These are phyloP conservation scores for Thermothielavioides terrestris DNA, from an alignment of 495 filamentous ascomycete species.

Conservation along the genomic window DNA sequence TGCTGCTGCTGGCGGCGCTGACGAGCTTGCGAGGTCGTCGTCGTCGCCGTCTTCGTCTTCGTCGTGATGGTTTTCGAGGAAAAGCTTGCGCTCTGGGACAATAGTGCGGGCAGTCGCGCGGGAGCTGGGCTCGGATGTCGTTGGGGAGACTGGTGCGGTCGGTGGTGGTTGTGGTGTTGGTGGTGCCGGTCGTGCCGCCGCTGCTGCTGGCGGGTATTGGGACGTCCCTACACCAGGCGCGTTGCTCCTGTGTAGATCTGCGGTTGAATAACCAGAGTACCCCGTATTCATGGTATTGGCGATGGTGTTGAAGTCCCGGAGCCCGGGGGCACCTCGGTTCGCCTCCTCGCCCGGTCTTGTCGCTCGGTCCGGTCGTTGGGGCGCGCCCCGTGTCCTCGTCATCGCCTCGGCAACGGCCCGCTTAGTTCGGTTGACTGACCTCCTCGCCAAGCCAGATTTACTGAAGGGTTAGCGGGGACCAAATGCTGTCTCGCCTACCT, in stretches of 20 bases:
- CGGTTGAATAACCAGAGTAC: too few relatives aligned
- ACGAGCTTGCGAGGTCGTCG: background rate
- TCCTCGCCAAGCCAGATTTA: background rate
- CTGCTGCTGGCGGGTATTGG: too few relatives aligned
- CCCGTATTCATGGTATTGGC: too few relatives aligned
- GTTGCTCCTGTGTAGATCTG: too few relatives aligned
- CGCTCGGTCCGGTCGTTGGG: background rate
- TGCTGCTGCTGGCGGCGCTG: too few relatives aligned
- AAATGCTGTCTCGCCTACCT: background rate
- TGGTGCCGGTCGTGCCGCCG: too few relatives aligned
- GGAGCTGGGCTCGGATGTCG: too few relatives aligned
- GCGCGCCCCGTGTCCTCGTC: conserved; percentile 1
- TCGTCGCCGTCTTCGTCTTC: background rate
- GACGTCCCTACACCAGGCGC: too few relatives aligned
- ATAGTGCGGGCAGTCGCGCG: too few relatives aligned
- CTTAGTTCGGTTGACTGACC: background rate
- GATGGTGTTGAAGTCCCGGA: background rate
- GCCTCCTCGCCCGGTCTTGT: background rate
- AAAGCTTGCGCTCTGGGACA: too few relatives aligned
- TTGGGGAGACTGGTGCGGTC: too few relatives aligned
- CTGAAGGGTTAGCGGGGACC: background rate
- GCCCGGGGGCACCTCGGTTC: background rate
- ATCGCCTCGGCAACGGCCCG: background rate
- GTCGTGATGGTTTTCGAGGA: background rate
- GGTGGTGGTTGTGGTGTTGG: too few relatives aligned